phyloP scores from a whole-genome alignment of 2,329 filamentous ascomycete species.

The Calonectria pauciramosa region DNA sequence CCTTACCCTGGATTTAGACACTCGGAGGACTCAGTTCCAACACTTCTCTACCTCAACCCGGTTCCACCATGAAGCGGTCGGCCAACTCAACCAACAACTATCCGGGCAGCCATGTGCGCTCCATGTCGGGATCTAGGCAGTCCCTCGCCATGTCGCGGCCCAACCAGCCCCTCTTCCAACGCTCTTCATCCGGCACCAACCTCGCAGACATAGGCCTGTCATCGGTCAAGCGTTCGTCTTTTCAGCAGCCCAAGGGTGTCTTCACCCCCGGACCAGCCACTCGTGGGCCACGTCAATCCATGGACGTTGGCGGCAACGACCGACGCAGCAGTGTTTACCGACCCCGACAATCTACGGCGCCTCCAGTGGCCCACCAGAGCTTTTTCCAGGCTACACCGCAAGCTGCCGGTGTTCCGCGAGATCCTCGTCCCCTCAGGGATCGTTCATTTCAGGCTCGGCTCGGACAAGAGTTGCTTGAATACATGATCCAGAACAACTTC shows the following conservation, averaged over 20 bases:
- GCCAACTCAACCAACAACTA: conserved; percentile 75
- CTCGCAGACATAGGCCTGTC: conserved; percentile 84
- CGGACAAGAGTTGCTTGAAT: conserved; percentile 91
- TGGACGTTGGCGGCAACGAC: conserved; percentile 56
- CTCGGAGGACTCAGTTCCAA: conserved; percentile 87
- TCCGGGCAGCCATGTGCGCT: conserved; percentile 80
- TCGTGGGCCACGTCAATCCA: conserved; percentile 57
- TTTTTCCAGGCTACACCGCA: conserved; percentile 93
- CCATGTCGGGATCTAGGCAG: conserved; percentile 85
- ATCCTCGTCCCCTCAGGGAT: conserved; percentile 89
- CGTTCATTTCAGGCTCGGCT: conserved; percentile 84
- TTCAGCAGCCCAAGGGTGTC: conserved; percentile 80
- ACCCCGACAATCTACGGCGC: conserved; percentile 75
- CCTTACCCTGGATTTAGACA: conserved; percentile 71
- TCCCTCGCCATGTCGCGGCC: conserved; percentile 88
- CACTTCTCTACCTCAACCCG: conserved; percentile 88
- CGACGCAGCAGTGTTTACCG: conserved; percentile 88
- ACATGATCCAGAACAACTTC: conserved; percentile 93
- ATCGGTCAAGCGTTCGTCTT: conserved; percentile 86
- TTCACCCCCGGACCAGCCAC: conserved; percentile 67
- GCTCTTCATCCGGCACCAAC: conserved; percentile 86
- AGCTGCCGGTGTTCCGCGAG: conserved; percentile 84
- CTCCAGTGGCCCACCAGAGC: conserved; percentile 83
- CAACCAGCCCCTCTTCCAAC: conserved; percentile 88
- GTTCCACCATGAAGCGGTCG: conserved; percentile 94